These are phyloP conservation scores for Metschnikowia kofuensis DNA, from an alignment of 805 yeast species.

Conservation along the genomic window DNA sequence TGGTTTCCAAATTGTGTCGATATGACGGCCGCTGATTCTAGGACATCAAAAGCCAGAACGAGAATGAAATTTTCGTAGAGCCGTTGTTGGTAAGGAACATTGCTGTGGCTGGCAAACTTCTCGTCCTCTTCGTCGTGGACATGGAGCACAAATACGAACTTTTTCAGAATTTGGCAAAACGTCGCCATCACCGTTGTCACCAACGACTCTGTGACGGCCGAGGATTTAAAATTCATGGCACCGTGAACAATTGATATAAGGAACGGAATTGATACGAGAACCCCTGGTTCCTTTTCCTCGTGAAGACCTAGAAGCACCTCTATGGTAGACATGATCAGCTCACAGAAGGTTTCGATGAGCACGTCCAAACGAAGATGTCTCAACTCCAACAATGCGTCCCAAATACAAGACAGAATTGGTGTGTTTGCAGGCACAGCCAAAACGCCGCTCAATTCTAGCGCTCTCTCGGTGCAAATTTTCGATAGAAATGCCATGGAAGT, in stretches of 20 bases:
- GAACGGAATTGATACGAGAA: constrained; percentile 53
- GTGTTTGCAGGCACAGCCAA: constrained; percentile 14
- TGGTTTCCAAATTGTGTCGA: constrained; percentile 24
- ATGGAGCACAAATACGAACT: constrained; percentile 23
- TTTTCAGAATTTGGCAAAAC: constrained; percentile 18
- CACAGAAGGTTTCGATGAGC: constrained; percentile 41
- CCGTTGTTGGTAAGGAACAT: constrained; percentile 27
- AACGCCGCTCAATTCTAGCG: constrained; percentile 13
- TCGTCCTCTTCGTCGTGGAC: constrained; percentile 25
- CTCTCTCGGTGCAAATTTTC: constrained; percentile 27
- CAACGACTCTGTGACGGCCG: constrained; percentile 48
- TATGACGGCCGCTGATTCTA: constrained; percentile 44
- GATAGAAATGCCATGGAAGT: constrained; percentile 31
- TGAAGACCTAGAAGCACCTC: constrained; percentile 25
- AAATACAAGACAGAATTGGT: constrained; percentile 42
- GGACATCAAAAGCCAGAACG: constrained; percentile 51
- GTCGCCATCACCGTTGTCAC: constrained; percentile 17
- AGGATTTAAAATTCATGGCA: constrained; percentile 55
- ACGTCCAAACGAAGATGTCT: constrained; percentile 50
- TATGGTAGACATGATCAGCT: constrained; percentile 23
- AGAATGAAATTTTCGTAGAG: constrained; percentile 53
- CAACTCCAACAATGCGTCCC: constrained; percentile 41
- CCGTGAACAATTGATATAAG: constrained; percentile 56
- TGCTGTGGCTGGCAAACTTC: constrained; percentile 26
- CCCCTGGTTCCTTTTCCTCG: constrained; percentile 9